phyloP scores from a whole-genome alignment of 345 rosid genomes.

The Linum tenue region DNA sequence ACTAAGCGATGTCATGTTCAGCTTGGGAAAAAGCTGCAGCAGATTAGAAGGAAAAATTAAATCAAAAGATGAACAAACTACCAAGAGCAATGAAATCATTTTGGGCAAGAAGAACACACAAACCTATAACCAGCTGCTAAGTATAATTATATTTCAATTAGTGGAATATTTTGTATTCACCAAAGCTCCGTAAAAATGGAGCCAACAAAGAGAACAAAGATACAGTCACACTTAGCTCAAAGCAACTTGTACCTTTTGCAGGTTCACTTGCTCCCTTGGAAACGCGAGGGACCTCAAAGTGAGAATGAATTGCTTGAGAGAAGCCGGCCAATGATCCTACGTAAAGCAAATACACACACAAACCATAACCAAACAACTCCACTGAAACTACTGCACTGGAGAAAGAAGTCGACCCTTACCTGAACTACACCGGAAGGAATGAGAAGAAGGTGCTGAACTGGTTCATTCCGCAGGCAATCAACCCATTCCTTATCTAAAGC shows the following conservation, averaged over 20 bases:
- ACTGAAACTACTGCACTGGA: background rate
- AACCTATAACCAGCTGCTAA: no score
- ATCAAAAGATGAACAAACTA: background rate
- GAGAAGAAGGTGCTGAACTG: conserved; percentile 49
- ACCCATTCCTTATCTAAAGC: conserved; percentile 64
- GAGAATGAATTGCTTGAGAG: conserved; percentile 56
- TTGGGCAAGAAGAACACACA: background rate
- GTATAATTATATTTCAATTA: no score
- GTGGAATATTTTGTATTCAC: no score
- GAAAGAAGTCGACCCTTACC: conserved; percentile 16
- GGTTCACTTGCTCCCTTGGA: conserved; percentile 56
- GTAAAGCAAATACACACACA: background rate
- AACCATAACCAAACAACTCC: background rate
- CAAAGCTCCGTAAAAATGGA: no score
- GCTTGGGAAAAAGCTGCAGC: conserved; percentile 45
- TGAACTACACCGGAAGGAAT: conserved; percentile 67
- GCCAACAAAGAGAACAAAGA: no score
- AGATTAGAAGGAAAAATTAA: background rate
- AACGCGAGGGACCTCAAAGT: conserved; percentile 53
- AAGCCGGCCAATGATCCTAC: conserved; percentile 81
- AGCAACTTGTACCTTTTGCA: conserved; percentile 33
- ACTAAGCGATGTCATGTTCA: conserved; percentile 35
- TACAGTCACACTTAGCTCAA: no score
- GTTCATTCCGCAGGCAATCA: conserved; percentile 54
- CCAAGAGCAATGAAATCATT: background rate